Evolutionary conservation across 768 basidiomycete species (phyloP).

Genomic region (Solioccasus polychromus): DNA sequence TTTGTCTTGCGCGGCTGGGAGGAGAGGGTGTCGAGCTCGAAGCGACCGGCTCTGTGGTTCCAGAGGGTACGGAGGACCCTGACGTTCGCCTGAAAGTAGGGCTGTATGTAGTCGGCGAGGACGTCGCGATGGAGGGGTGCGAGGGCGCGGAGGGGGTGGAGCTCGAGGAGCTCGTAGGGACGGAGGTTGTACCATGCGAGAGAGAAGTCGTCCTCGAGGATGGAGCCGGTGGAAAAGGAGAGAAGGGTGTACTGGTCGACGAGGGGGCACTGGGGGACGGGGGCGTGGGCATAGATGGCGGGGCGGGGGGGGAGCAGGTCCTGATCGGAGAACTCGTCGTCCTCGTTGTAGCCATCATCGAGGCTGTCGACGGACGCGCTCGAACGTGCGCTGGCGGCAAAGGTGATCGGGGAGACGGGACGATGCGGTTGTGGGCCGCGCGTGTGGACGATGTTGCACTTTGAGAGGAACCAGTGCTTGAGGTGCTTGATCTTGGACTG

Average conservation of each 20-base stretch:
- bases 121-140: slow-evolving; percentile 42
- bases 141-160: slow-evolving; percentile 48
- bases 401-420: slow-evolving; percentile 67
- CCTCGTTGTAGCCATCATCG: slow-evolving; percentile 28
- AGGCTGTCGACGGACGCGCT: slow-evolving; percentile 23
- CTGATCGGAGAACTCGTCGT: slow-evolving; percentile 33
- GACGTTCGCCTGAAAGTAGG: slow-evolving; percentile 58
- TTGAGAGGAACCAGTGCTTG: slow-evolving; percentile 61
- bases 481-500: slow-evolving; percentile 59
- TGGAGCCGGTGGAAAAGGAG: slow-evolving; percentile 65
- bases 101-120: slow-evolving; percentile 46
- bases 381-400: slow-evolving; percentile 39
- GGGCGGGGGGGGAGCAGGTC: slow-evolving; percentile 9
- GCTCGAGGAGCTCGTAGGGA: slow-evolving; percentile 66
- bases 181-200: slow-evolving; percentile 57
- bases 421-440: slow-evolving; percentile 31
- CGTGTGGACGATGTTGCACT: slow-evolving; percentile 44
- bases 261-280: slow-evolving; percentile 18
- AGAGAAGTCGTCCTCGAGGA: slow-evolving; percentile 64
- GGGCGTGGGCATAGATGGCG: background rate
- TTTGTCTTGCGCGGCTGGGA: slow-evolving; percentile 34
- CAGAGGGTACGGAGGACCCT: slow-evolving; percentile 48
- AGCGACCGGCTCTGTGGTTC: slow-evolving; percentile 25
- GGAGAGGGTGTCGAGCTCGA: no score
- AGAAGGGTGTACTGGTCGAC: slow-evolving; percentile 48